Evolutionary conservation across 805 yeast species (phyloP).

Genomic region (Ogataea dorogensis): DNA sequence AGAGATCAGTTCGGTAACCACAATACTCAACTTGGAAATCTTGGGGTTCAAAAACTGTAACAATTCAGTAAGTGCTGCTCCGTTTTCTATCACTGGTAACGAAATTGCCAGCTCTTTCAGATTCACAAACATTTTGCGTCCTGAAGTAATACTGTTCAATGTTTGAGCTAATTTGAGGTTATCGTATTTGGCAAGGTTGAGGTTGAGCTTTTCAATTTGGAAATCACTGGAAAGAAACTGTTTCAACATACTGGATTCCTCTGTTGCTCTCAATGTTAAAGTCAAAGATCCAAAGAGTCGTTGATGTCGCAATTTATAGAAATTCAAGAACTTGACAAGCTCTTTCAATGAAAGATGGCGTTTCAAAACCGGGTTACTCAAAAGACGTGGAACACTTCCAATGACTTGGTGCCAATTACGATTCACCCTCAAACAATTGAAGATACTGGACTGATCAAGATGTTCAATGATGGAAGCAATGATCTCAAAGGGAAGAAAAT

Average conservation of each 20-base stretch:
- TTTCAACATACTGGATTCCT: constrained; percentile 19
- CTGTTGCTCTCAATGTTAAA: constrained; percentile 12
- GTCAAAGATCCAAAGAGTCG: constrained; percentile 9
- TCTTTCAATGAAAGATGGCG: constrained; percentile 9
- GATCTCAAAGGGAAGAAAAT: constrained; percentile 28
- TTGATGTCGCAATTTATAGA: constrained; percentile 11
- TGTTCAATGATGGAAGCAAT: constrained; percentile 11
- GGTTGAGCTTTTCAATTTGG: constrained; percentile 3
- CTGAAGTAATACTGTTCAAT: constrained; percentile 8
- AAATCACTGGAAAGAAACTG: constrained; percentile 16
- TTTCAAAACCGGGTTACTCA: constrained; percentile 14
- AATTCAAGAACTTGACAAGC: constrained; percentile 17
- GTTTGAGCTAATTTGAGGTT: constrained; percentile 10
- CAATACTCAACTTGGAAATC: constrained; percentile 11
- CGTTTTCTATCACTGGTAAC: constrained; percentile 17
- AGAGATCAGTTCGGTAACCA: constrained; percentile 9
- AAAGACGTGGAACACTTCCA: constrained; percentile 12
- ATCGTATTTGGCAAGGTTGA: constrained; percentile 11
- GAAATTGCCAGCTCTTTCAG: constrained; percentile 16
- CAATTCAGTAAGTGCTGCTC: constrained; percentile 18
- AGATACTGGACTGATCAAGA: constrained; percentile 17
- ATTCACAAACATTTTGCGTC: constrained; percentile 12
- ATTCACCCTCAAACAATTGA: constrained; percentile 19
- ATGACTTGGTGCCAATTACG: constrained; percentile 20
- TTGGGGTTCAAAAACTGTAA: constrained; percentile 10